These are phyloP conservation scores for Recurvomyces mirabilis DNA, from an alignment of 495 filamentous ascomycete species.

Conservation along the genomic window DNA sequence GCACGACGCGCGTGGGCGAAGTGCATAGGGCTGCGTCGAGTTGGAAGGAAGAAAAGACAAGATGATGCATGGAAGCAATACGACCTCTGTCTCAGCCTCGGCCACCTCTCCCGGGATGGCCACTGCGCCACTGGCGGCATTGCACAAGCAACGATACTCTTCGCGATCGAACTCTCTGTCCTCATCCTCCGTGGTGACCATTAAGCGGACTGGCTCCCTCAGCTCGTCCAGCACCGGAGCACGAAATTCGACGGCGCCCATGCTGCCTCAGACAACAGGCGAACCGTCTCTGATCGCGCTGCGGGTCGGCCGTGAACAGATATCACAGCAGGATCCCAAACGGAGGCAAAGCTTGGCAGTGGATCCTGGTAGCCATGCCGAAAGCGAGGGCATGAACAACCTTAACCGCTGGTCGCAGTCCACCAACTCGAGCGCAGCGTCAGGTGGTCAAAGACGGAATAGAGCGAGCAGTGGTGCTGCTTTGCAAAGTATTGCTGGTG, in stretches of 20 bases:
- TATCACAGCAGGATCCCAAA: slow-evolving; percentile 11
- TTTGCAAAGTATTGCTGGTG: slow-evolving; percentile 6
- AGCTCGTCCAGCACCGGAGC: slow-evolving; percentile 23
- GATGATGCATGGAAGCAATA: slow-evolving; percentile 12
- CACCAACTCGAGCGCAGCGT: slow-evolving; percentile 56
- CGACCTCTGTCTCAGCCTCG: slow-evolving; percentile 11
- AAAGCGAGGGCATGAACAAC: slow-evolving; percentile 56
- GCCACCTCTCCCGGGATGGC: slow-evolving; percentile 1
- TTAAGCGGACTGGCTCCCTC: slow-evolving; percentile 29
- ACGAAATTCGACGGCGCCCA: slow-evolving; percentile 17
- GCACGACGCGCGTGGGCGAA: slow-evolving; percentile 10
- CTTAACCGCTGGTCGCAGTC: slow-evolving; percentile 78
- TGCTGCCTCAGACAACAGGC: slow-evolving; percentile 6
- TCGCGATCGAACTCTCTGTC: slow-evolving; percentile 28
- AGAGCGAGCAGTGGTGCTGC: slow-evolving; percentile 43
- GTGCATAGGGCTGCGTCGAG: neutral
- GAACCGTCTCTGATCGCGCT: slow-evolving; percentile 9
- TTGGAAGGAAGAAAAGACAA: slow-evolving; percentile 3
- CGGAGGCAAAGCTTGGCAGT: slow-evolving; percentile 28
- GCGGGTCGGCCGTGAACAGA: slow-evolving; percentile 1
- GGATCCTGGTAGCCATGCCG: slow-evolving; percentile 31
- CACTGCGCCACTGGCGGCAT: slow-evolving; percentile 1
- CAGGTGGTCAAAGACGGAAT: slow-evolving; percentile 38
- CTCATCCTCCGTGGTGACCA: slow-evolving; percentile 27
- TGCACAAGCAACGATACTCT: slow-evolving; percentile 17